Evolutionary conservation across 345 rosid species (phyloP).

Genomic region (Litchi chinensis): DNA sequence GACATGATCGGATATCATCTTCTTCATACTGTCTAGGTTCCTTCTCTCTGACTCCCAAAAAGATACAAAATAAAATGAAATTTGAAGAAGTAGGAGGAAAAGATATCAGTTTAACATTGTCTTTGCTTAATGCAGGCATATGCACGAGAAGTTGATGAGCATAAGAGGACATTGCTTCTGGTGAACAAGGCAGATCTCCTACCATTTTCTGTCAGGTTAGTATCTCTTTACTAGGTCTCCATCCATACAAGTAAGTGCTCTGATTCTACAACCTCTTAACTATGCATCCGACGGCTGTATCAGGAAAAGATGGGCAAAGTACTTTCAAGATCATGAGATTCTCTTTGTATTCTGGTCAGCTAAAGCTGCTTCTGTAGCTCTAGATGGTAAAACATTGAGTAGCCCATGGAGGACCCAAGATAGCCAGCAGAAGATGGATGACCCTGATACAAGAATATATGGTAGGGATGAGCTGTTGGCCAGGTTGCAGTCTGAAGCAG

Average conservation of each 20-base stretch:
- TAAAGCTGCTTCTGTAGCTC: constrained; percentile 76
- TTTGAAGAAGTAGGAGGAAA: background rate
- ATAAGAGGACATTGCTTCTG: constrained; percentile 79
- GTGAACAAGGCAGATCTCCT: constrained; percentile 96
- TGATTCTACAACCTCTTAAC: constrained; percentile 10
- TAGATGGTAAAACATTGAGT: constrained; percentile 66
- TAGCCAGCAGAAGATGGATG: constrained; percentile 38
- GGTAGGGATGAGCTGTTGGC: constrained; percentile 84
- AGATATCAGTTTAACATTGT: background rate
- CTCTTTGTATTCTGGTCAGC: constrained; percentile 93
- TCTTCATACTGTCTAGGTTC: background rate
- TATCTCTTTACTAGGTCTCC: background rate
- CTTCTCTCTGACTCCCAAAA: background rate
- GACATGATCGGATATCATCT: background rate
- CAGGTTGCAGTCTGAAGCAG: constrained; percentile 72
- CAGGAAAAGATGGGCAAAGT: constrained; percentile 89
- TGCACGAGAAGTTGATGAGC: constrained; percentile 75
- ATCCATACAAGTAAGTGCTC: background rate
- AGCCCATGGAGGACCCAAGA: constrained; percentile 38
- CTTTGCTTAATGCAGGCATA: constrained; percentile 52
- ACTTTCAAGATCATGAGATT: constrained; percentile 55
- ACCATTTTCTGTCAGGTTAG: constrained; percentile 71
- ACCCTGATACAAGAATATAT: constrained; percentile 61
- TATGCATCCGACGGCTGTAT: constrained; percentile 19
- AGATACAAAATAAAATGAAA: too few species aligned